Conservation (phyloP, 257 asterid species). For the Cordia subcordata region DNA sequence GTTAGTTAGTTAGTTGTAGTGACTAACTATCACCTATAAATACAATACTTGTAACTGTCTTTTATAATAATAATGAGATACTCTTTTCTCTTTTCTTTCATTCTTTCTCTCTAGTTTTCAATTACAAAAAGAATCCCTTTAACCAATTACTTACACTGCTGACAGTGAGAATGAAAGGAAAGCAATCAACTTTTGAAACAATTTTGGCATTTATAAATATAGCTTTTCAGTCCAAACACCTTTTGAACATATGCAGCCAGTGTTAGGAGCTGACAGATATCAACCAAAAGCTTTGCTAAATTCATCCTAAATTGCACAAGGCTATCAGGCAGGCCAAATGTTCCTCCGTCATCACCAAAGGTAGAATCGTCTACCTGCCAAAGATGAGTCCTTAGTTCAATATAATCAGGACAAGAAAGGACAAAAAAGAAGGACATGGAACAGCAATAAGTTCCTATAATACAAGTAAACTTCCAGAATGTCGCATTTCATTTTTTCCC, state of each 20-base stretch:
- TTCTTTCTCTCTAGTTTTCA: too few relatives aligned
- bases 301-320: conserved; percentile 78
- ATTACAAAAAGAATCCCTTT: too few relatives aligned
- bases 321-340: conserved; percentile 66
- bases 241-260: conserved; percentile 54
- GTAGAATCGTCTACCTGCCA: conserved; percentile 70
- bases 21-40: too few relatives aligned
- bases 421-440: conserved; percentile 2
- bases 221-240: conserved; percentile 31
- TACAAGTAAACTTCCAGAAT: too few relatives aligned
- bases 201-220: background rate
- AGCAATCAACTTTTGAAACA: background rate
- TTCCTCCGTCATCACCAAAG: conserved; percentile 41
- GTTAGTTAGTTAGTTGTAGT: too few relatives aligned
- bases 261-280: conserved; percentile 69
- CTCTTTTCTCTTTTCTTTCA: too few relatives aligned
- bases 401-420: conserved; percentile 1
- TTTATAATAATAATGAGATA: too few relatives aligned
- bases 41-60: too few relatives aligned
- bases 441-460: too few relatives aligned
- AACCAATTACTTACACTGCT: too few relatives aligned
- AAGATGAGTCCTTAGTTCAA: background rate
- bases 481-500: too few relatives aligned
- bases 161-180: background rate
- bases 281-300: conserved; percentile 71